These are phyloP conservation scores for Mucor velutinosus DNA, from an alignment of 371 early-diverging fungal genomes.

Conservation along the genomic window DNA sequence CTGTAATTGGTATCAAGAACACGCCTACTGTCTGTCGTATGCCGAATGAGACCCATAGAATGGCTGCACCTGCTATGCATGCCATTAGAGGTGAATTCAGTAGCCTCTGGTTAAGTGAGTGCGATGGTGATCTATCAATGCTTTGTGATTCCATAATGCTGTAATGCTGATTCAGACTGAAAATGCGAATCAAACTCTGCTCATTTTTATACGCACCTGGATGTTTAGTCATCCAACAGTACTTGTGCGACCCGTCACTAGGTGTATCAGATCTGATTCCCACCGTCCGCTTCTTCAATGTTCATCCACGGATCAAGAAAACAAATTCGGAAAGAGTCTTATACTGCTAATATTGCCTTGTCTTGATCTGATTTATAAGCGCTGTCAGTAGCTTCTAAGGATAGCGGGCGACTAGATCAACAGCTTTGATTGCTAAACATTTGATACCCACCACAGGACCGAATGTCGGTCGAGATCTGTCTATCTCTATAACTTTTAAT, in stretches of 20 bases:
- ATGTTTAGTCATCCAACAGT: background rate
- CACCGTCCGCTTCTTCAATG: slow-evolving; percentile 4
- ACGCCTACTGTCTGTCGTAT: slow-evolving; percentile 37
- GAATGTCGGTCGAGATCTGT: too few relatives aligned
- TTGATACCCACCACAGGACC: too few relatives aligned
- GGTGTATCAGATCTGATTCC: background rate
- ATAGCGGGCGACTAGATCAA: too few relatives aligned
- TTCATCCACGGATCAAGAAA: too few relatives aligned
- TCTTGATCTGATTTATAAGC: too few relatives aligned
- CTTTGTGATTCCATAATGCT: background rate
- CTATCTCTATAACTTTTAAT: too few relatives aligned
- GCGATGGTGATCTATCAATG: background rate
- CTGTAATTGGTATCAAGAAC: slow-evolving; percentile 33
- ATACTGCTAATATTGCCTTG: too few relatives aligned
- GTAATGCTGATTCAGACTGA: background rate
- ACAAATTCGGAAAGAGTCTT: too few relatives aligned
- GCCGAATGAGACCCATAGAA: slow-evolving; percentile 38
- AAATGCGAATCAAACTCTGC: background rate
- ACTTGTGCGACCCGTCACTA: background rate
- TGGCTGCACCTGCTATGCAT: slow-evolving; percentile 23
- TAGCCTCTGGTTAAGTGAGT: slow-evolving; percentile 1
- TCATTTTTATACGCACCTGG: background rate
- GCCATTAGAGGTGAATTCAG: slow-evolving; percentile 11
- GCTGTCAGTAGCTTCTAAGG: too few relatives aligned
- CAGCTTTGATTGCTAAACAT: too few relatives aligned